These are phyloP conservation scores for Arxiozyma bovina DNA, from an alignment of 1,139 yeast genomes.

Conservation along the genomic window DNA sequence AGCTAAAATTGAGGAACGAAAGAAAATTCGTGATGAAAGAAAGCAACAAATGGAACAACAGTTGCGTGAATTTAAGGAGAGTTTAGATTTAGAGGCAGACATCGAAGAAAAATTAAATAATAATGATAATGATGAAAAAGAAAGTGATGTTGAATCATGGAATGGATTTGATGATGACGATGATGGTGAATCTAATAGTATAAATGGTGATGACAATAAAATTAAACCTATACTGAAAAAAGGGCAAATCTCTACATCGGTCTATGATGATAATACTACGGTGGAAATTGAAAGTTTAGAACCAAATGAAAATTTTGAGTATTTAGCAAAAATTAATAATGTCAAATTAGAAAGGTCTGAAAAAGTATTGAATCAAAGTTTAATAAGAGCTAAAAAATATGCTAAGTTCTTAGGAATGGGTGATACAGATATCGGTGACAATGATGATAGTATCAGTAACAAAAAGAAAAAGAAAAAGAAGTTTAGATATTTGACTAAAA, in stretches of 20 bases:
- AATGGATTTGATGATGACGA: constrained; percentile 34
- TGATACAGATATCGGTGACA: constrained; percentile 22
- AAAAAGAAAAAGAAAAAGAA: constrained; percentile 58
- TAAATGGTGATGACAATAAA: constrained; percentile 19
- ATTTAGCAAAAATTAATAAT: constrained; percentile 51
- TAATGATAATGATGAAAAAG: constrained; percentile 15
- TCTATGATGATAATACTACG: constrained; percentile 40
- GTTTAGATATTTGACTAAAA: constrained; percentile 75
- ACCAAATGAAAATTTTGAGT: constrained; percentile 43
- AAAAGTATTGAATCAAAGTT: constrained; percentile 53
- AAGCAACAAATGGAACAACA: constrained; percentile 56
- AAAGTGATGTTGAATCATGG: constrained; percentile 35
- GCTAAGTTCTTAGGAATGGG: constrained; percentile 53
- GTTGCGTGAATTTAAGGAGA: constrained; percentile 48
- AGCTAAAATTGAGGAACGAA: constrained; percentile 68
- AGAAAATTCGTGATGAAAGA: constrained; percentile 51
- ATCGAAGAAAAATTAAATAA: constrained; percentile 27
- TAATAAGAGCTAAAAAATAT: constrained; percentile 62
- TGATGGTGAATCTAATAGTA: constrained; percentile 7
- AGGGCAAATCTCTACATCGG: constrained; percentile 21
- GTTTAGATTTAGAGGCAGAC: constrained; percentile 39
- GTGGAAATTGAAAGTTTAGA: constrained; percentile 56
- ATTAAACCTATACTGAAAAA: constrained; percentile 37
- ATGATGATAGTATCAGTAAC: constrained; percentile 11
- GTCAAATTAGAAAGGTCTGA: constrained; percentile 55